Percentiles rank a stretch among this genome's conserved stretches.
Conservation (phyloP, 2,329 filamentous ascomycete genomes). For the Proliferodiscus dingleyae region DNA sequence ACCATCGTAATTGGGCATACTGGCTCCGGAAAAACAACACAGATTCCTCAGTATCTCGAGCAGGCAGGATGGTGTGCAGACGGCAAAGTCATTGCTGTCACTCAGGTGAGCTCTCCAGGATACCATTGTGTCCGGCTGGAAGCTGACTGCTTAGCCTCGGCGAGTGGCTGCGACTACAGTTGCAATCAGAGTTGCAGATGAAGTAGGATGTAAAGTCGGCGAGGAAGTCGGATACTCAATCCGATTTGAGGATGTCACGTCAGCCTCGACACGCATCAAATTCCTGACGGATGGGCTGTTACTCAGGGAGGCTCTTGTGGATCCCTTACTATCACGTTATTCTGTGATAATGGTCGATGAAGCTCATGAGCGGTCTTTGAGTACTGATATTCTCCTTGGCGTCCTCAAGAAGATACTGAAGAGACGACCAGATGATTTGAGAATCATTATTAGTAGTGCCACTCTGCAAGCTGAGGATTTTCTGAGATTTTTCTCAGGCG, state of each 20-base stretch:
- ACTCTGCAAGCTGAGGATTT: conserved; percentile 89
- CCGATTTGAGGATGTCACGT: conserved; percentile 86
- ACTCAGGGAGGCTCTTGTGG: conserved; percentile 85
- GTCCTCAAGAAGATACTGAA: conserved; percentile 85
- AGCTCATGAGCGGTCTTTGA: conserved; percentile 89
- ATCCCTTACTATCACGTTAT: conserved; percentile 85
- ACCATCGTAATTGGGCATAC: conserved; percentile 92
- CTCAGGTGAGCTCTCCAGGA: conserved; percentile 61
- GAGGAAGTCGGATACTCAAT: conserved; percentile 94
- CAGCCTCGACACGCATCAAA: conserved; percentile 79
- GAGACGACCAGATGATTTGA: conserved; percentile 67
- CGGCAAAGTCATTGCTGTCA: conserved; percentile 80
- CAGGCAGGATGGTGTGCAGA: conserved; percentile 83
- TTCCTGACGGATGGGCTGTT: conserved; percentile 92
- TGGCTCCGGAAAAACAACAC: conserved; percentile 91
- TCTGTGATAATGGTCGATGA: conserved; percentile 98
- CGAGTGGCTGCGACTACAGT: conserved; percentile 89
- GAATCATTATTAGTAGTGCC: conserved; percentile 88
- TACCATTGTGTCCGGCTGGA: neutral
- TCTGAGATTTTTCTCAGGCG: conserved; percentile 63
- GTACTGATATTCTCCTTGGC: conserved; percentile 85
- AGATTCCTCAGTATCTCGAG: conserved; percentile 88
- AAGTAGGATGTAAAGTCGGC: conserved; percentile 78
- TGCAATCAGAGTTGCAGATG: conserved; percentile 81
- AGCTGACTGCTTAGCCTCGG: conserved; percentile 57